These are phyloP conservation scores for Aspergillus sp. DNA, from an alignment of 2,329 filamentous ascomycete species.

Conservation along the genomic window DNA sequence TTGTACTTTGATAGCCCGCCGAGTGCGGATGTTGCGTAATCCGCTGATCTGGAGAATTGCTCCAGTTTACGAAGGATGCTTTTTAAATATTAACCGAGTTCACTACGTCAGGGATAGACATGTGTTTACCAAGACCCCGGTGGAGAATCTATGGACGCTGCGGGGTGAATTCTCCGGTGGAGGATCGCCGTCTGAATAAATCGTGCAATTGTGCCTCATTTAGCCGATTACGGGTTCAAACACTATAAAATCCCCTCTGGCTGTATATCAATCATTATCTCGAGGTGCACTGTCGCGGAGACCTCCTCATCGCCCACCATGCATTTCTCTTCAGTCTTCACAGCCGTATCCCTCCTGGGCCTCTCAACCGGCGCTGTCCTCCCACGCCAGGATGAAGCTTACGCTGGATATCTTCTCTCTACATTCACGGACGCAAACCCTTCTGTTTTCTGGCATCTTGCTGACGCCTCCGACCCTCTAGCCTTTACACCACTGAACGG, in stretches of 20 bases:
- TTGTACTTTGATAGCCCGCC: conserved; percentile 17
- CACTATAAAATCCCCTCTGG: too few species aligned
- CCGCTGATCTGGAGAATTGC: too few species aligned
- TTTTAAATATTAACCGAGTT: too few species aligned
- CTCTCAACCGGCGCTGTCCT: not conserved
- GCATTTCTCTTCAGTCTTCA: not conserved
- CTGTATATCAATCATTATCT: too few species aligned
- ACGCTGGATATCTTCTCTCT: conserved; percentile 9
- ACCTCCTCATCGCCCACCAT: not conserved
- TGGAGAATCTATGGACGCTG: not conserved
- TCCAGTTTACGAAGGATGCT: too few species aligned
- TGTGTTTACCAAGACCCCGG: too few species aligned
- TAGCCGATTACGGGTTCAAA: too few species aligned
- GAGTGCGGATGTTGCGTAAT: not conserved
- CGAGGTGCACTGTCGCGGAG: not conserved
- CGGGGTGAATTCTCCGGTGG: not conserved
- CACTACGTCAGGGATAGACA: too few species aligned
- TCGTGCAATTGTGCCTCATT: not conserved
- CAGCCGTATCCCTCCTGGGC: not conserved
- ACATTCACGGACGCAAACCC: conserved; percentile 6
- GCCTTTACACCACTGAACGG: conserved; percentile 3
- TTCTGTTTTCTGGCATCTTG: conserved; percentile 4
- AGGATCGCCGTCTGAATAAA: not conserved
- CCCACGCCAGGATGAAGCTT: not conserved
- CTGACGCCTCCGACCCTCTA: not conserved